These are phyloP conservation scores for Exophiala sp. DNA, from an alignment of 2,329 filamentous ascomycete species.

Conservation along the genomic window DNA sequence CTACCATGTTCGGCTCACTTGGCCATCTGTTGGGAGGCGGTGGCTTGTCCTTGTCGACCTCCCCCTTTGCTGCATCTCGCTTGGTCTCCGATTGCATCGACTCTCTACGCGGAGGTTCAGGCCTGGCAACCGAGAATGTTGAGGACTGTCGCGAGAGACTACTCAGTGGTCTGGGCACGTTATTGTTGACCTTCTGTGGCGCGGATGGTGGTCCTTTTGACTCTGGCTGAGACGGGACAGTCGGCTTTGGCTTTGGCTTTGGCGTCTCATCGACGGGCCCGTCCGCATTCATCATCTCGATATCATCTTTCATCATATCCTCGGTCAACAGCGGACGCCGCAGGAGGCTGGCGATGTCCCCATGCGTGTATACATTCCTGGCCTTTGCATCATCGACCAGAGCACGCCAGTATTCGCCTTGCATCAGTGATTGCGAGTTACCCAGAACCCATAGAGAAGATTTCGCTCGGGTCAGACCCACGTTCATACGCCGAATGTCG, in stretches of 20 bases:
- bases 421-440: slow-evolving; percentile 76
- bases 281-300: slow-evolving; percentile 39
- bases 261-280: slow-evolving; percentile 5
- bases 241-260: neutral
- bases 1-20: neutral
- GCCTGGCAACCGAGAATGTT: slow-evolving; percentile 19
- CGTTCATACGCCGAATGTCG: slow-evolving; percentile 98
- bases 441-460: slow-evolving; percentile 95
- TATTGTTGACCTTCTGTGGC: neutral
- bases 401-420: slow-evolving; percentile 85
- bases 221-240: neutral
- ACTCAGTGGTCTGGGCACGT: slow-evolving; percentile 1
- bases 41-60: neutral
- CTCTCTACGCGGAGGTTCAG: slow-evolving; percentile 11
- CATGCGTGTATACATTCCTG: slow-evolving; percentile 70
- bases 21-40: neutral
- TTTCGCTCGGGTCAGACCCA: slow-evolving; percentile 92
- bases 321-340: slow-evolving; percentile 46
- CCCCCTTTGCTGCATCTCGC: neutral
- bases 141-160: slow-evolving; percentile 33
- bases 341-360: slow-evolving; percentile 53
- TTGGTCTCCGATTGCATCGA: slow-evolving; percentile 3
- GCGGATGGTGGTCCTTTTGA: slow-evolving; percentile 5
- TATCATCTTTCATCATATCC: slow-evolving; percentile 38
- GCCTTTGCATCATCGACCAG: slow-evolving; percentile 74